Percentiles rank a stretch among this genome's conserved stretches.
These are phyloP conservation scores for Nemophila menziesii DNA, from an alignment of 257 asterid species.

Conservation along the genomic window DNA sequence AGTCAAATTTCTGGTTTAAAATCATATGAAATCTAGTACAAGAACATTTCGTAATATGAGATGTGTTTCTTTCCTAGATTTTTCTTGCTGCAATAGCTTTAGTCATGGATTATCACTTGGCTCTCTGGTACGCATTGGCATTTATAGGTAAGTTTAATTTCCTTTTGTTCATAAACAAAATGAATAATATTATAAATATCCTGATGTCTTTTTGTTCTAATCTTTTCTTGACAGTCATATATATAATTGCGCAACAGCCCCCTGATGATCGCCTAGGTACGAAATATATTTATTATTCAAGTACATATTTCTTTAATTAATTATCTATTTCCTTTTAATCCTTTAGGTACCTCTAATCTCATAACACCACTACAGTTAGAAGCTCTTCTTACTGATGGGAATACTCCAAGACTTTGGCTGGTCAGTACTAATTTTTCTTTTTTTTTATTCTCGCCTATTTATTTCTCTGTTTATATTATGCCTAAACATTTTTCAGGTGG, in stretches of 20 bases:
- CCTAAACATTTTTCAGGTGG: constrained; percentile 58
- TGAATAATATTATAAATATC: background rate
- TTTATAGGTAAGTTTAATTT: constrained; percentile 53
- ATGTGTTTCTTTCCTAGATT: constrained; percentile 34
- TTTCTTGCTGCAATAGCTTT: constrained; percentile 72
- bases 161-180: constrained; percentile 3
- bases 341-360: constrained; percentile 53
- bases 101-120: constrained; percentile 81
- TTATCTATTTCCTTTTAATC: constrained; percentile 3
- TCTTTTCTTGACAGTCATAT: constrained; percentile 44
- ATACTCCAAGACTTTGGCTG: constrained; percentile 77
- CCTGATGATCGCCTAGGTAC: constrained; percentile 60
- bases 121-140: constrained; percentile 69
- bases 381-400: constrained; percentile 81
- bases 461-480: background rate
- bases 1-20: constrained; percentile 2
- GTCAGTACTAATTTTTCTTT: constrained; percentile 39
- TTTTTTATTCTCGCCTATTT: background rate
- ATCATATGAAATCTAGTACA: background rate
- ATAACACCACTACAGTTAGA: constrained; percentile 90
- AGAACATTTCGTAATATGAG: constrained; percentile 13
- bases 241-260: constrained; percentile 67
- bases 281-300: constrained; percentile 3
- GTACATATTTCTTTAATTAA: constrained; percentile 4
- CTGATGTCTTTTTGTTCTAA: background rate